These are phyloP conservation scores for Henckelia pumila DNA, from an alignment of 257 asterid genomes.

Conservation along the genomic window DNA sequence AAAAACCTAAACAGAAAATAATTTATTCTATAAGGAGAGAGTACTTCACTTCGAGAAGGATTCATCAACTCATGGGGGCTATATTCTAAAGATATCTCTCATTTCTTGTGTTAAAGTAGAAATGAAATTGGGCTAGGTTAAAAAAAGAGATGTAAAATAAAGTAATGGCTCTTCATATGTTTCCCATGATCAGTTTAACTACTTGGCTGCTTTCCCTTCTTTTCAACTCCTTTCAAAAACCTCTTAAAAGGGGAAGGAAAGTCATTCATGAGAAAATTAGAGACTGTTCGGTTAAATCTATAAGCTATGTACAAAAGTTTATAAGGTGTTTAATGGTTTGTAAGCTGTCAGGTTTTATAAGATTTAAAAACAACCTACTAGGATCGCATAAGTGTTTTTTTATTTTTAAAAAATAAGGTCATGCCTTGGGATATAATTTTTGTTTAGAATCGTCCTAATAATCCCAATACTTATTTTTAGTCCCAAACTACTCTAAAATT, in stretches of 20 bases:
- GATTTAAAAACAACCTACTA: not conserved
- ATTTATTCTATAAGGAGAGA: not conserved
- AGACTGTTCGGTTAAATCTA: not conserved
- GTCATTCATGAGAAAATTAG: not conserved
- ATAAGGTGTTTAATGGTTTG: too few species aligned
- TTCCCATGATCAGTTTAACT: not conserved
- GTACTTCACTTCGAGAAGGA: conserved; percentile 5
- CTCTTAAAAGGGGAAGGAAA: not conserved
- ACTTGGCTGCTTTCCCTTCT: conserved; percentile 8
- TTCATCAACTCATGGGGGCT: not conserved
- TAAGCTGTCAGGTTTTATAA: not conserved
- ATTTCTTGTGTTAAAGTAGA: conserved; percentile 11
- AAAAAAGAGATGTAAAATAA: not conserved
- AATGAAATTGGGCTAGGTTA: not conserved
- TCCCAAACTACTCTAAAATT: not conserved
- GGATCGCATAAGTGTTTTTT: not conserved
- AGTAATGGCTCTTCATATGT: not conserved
- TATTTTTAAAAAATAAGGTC: not conserved
- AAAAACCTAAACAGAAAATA: conserved; percentile 2
- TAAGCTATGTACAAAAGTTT: not conserved
- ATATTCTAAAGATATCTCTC: not conserved
- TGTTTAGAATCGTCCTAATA: not conserved
- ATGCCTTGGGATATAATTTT: not conserved
- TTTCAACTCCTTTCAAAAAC: not conserved
- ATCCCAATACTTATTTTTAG: too few species aligned